Evolutionary conservation across 2,329 filamentous ascomycete species (phyloP), one percentile per base, ranked within the genome.

Genomic region (Pyrenophora tritici-repentis): DNA sequence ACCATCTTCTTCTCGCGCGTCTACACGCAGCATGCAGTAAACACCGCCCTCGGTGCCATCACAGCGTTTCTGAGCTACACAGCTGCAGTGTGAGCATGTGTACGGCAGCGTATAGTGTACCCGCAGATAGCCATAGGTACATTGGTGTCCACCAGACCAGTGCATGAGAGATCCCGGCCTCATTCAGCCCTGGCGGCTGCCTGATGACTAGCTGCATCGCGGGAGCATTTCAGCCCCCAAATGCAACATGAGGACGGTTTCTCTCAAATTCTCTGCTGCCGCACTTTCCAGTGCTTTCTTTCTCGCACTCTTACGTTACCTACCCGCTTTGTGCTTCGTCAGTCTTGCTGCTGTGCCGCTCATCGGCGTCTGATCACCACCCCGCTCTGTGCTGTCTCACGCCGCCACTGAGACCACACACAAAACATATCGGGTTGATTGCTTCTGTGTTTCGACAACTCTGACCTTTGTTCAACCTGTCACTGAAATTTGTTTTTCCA

Each of bases 141-240:
- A 31, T 38, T 24, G 24, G 34, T 47, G 63, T 61, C 47, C 62
- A 65, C 48, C 57, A 61, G 63, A 66, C 60, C 53, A 46, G 49
- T 48, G 56, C 56, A 51, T 54, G 52, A 56, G 50, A 46, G 40
- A 31, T 17, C 34, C 48, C 43, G 48, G 46, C 59, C 55, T 61
- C 58, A 29, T 29, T 57, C 56, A 58, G 42, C 61, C 60, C 55
- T 56, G 45, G 56, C 59, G 50, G 56, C 58, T 64, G 61, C 62
- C 63, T 66, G 63, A 63, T 63, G 61, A 66, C 62, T 66, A 66
- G 63, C 63, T 61, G 58, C 60, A 58, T 65, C 56, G 55, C 54
- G 35, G 55, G 58, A 53, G 50, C 42, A 59, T 65, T 59, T 53
- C 49, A 58, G 59, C 62, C 63, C 63, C 63, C 55, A 65, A 57